Percentiles rank a stretch among this genome's conserved stretches.
These are phyloP conservation scores for Fusarium sp. DNA, from an alignment of 2,329 filamentous ascomycete species.

Conservation along the genomic window DNA sequence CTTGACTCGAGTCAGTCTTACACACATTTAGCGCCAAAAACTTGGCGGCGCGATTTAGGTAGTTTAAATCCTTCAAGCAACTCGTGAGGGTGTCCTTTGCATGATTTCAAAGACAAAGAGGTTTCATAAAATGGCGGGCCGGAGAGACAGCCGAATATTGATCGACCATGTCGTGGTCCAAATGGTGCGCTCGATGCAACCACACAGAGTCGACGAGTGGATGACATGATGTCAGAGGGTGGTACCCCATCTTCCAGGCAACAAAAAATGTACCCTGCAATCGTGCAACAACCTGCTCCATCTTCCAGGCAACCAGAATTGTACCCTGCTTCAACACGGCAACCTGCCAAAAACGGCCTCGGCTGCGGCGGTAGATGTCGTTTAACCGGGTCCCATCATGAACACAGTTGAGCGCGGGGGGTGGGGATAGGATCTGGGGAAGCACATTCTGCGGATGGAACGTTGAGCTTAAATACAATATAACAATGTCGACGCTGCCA, in stretches of 20 bases:
- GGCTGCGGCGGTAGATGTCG: neutral
- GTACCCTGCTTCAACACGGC: neutral
- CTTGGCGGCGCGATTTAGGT: neutral
- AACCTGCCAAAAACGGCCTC: neutral
- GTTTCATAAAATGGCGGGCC: neutral
- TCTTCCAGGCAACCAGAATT: neutral
- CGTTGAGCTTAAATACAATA: neutral
- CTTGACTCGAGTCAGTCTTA: neutral
- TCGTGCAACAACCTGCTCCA: neutral
- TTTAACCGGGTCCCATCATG: neutral
- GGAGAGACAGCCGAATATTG: neutral
- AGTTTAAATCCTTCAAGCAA: neutral
- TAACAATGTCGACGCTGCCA: neutral
- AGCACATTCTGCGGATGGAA: neutral
- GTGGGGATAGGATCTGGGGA: neutral
- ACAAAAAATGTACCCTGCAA: conserved; percentile 4
- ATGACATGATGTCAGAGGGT: conserved; percentile 8
- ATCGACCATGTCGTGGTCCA: neutral
- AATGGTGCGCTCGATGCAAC: neutral
- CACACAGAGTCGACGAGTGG: neutral
- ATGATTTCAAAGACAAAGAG: neutral
- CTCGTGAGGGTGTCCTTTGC: neutral
- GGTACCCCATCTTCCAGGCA: neutral
- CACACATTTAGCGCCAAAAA: neutral
- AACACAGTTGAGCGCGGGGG: neutral